Evolutionary conservation across 2,329 filamentous ascomycete genomes (phyloP), one percentile per base, ranked within the genome.

Genomic region (Penicillium hordei): DNA sequence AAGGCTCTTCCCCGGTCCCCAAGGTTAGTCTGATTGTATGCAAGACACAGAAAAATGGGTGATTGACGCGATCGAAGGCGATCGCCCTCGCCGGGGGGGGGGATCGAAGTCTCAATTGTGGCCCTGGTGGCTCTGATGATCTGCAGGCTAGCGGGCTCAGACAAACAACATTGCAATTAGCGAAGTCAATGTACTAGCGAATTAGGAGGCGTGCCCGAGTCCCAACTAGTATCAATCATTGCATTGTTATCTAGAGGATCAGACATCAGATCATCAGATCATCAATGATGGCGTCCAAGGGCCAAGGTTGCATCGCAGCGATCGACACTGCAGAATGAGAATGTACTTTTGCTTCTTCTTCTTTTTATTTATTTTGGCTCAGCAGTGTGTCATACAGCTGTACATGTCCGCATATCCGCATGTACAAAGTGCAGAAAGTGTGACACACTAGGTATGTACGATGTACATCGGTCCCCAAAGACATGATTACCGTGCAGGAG

Each of bases 1-100:
- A 62, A 59, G 52, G 34, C 56, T 45, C 31, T 63, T 61, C 61
- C 62, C 57, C 59, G 62, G 51, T 46, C 56, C 59, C 34, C 49
- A 52, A 19, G 17, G 17, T 56, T 57, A 48, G 60, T 56, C 59
- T 27, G 58, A 42, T 39, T 56, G 51, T 59, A 63, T 60, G 60
- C 62, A 65, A 39, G 58, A 59, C 55, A 53, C 43, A 40, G 55
- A 46, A 54, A 57, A 52, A 53, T 49, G 51, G 33, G 33, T 21
- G 39, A 54, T 58, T 36, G 51, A 59, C 36, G 23, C 53, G 58
- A 64, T 63, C 60, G 58, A 34, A 31, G 39, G 4, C 21, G 45
- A 56, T 56, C 42, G 19, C 21, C 12, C 27, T 50, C 52, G n/a
- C n/a, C n/a, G n/a, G n/a, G n/a, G 46, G 46, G 52, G 40, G 29